Evolutionary conservation across 2,329 filamentous ascomycete species (phyloP).

Genomic region (Pseudogymnoascus sp.): DNA sequence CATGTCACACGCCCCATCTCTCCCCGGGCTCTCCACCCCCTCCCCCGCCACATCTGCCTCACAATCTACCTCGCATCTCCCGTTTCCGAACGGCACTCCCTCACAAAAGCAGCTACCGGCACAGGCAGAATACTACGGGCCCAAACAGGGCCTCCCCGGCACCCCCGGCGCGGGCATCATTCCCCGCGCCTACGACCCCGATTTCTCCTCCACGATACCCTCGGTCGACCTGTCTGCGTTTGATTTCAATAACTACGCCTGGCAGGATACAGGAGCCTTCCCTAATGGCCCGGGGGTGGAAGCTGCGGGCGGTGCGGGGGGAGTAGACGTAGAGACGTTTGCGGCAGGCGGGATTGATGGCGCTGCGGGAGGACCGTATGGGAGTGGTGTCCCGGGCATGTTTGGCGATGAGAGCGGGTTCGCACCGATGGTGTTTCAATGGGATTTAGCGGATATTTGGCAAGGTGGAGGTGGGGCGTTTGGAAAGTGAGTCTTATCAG

Average conservation of each 20-base stretch:
- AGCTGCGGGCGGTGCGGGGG: not conserved
- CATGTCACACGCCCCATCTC: not conserved
- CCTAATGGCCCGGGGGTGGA: not conserved
- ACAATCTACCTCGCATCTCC: not conserved
- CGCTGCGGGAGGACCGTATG: not conserved
- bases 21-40: not conserved
- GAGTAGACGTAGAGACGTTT: not conserved
- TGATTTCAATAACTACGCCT: not conserved
- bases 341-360: not conserved
- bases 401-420: not conserved
- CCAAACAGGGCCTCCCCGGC: not conserved
- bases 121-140: not conserved
- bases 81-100: not conserved
- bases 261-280: not conserved
- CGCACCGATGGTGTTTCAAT: constrained; percentile 2
- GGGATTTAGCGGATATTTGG: constrained; percentile 9
- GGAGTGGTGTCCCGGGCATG: not conserved
- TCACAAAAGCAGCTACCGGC: not conserved
- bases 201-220: not conserved
- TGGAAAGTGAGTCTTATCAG: not conserved
- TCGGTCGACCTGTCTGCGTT: not conserved
- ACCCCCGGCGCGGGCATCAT: not conserved
- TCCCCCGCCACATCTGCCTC: not conserved
- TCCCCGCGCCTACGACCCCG: not conserved
- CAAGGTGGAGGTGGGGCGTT: not conserved